Evolutionary conservation across 371 early-diverging fungal species (phyloP).

Genomic region (Mortierella sp.): DNA sequence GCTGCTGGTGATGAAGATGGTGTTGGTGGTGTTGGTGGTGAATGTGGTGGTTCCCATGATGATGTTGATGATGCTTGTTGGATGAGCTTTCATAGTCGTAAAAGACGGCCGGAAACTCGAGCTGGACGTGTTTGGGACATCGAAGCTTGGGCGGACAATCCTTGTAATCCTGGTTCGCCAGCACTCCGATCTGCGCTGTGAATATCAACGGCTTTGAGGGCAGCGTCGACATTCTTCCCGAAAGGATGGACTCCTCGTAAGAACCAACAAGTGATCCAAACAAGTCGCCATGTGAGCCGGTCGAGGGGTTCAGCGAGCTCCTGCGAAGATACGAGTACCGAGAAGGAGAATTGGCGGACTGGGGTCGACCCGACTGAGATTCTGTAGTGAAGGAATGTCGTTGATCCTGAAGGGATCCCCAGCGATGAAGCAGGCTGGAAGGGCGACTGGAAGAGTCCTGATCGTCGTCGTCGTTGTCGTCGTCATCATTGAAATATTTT

Average conservation of each 20-base stretch:
- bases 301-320: conserved; percentile 46
- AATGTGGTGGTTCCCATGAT: background rate
- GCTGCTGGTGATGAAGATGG: conserved; percentile 13
- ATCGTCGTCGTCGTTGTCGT: conserved; percentile 11
- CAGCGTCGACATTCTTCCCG: conserved; percentile 85
- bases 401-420: conserved; percentile 39
- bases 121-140: conserved; percentile 77
- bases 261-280: conserved; percentile 81
- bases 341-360: conserved; percentile 32
- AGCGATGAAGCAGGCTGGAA: conserved; percentile 13
- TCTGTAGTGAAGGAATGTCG: background rate
- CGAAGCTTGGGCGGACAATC: conserved; percentile 73
- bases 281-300: conserved; percentile 50
- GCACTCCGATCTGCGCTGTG: conserved; percentile 80
- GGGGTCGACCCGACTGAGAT: background rate
- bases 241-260: conserved; percentile 86
- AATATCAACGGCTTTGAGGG: conserved; percentile 85
- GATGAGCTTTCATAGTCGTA: conserved; percentile 68
- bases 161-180: conserved; percentile 68
- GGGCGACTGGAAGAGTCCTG: conserved; percentile 19
- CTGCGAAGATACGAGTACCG: conserved; percentile 29
- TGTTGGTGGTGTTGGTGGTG: conserved; percentile 6
- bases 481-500: conserved; percentile 7
- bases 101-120: conserved; percentile 83
- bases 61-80: conserved; percentile 13